Evolutionary conservation across 768 basidiomycete species (phyloP).

Genomic region (Suillus sp.): DNA sequence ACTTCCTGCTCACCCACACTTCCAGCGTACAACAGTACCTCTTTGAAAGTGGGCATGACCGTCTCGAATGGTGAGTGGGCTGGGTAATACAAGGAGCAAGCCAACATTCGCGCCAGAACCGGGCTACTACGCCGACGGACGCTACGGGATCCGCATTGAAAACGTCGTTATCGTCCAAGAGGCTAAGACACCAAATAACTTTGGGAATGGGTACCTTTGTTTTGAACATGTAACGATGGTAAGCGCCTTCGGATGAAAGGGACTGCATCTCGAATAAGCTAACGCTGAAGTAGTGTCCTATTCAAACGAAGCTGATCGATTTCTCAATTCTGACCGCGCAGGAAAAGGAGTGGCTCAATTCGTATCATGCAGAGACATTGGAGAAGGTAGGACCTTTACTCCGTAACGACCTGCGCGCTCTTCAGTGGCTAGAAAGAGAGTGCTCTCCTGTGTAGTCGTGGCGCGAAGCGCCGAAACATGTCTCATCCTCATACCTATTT

Average conservation of each 20-base stretch:
- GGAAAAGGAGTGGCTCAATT: slow-evolving; percentile 84
- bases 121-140: slow-evolving; percentile 89
- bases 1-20: neutral
- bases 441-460: slow-evolving; percentile 42
- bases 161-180: slow-evolving; percentile 80
- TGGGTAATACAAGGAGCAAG: neutral
- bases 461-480: too few species aligned
- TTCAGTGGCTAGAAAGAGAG: slow-evolving; percentile 65
- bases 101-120: slow-evolving; percentile 54
- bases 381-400: slow-evolving; percentile 76
- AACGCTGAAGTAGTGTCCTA: slow-evolving; percentile 58
- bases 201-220: slow-evolving; percentile 81
- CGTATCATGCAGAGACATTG: slow-evolving; percentile 76
- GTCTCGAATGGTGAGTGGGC: slow-evolving; percentile 73
- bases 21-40: slow-evolving; percentile 64
- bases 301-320: slow-evolving; percentile 84
- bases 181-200: slow-evolving; percentile 71
- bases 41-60: slow-evolving; percentile 85
- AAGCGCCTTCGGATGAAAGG: slow-evolving; percentile 26
- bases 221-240: slow-evolving; percentile 92
- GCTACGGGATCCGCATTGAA: slow-evolving; percentile 92
- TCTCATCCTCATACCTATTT: too few species aligned
- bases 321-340: slow-evolving; percentile 54
- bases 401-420: slow-evolving; percentile 56
- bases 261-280: slow-evolving; percentile 8